Conservation (phyloP, 495 filamentous ascomycete species). For the Hypoxylon intermedium region DNA sequence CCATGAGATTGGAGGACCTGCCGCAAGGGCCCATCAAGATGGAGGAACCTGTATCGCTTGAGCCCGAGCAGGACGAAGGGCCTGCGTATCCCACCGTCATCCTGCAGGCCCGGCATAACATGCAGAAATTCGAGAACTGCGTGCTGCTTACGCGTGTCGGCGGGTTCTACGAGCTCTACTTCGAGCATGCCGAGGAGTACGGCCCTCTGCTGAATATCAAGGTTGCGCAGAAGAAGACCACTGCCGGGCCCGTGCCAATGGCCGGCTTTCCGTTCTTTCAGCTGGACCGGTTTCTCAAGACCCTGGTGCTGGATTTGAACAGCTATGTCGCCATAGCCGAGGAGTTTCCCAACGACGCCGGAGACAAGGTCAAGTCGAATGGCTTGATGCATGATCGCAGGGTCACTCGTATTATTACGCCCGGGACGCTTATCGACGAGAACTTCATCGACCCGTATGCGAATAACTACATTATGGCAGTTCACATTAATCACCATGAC, state of each 20-base stretch:
- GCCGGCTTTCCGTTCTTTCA: constrained; percentile 94
- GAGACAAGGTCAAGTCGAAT: constrained; percentile 71
- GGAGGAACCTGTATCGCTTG: constrained; percentile 35
- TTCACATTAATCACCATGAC: constrained; percentile 58
- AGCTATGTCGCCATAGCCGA: constrained; percentile 93
- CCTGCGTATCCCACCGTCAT: constrained; percentile 84
- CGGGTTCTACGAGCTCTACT: constrained; percentile 96
- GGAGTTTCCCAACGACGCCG: constrained; percentile 77
- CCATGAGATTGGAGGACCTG: constrained; percentile 67
- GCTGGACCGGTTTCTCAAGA: constrained; percentile 88
- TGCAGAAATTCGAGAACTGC: constrained; percentile 87
- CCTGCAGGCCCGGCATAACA: constrained; percentile 87
- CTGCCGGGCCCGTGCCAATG: constrained; percentile 79
- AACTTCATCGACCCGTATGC: constrained; percentile 92
- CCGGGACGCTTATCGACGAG: constrained; percentile 95
- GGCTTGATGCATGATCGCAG: constrained; percentile 82
- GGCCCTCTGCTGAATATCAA: constrained; percentile 89
- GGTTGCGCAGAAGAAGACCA: constrained; percentile 79
- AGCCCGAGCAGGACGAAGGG: constrained; percentile 54
- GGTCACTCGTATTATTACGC: constrained; percentile 87
- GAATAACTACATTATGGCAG: constrained; percentile 87
- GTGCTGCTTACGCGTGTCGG: constrained; percentile 90
- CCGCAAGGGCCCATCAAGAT: constrained; percentile 63
- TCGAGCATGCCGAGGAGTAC: constrained; percentile 88
- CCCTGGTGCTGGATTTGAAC: constrained; percentile 87